Conservation (phyloP, 2,329 filamentous ascomycete species). For the Trichocomaceae sp. region DNA sequence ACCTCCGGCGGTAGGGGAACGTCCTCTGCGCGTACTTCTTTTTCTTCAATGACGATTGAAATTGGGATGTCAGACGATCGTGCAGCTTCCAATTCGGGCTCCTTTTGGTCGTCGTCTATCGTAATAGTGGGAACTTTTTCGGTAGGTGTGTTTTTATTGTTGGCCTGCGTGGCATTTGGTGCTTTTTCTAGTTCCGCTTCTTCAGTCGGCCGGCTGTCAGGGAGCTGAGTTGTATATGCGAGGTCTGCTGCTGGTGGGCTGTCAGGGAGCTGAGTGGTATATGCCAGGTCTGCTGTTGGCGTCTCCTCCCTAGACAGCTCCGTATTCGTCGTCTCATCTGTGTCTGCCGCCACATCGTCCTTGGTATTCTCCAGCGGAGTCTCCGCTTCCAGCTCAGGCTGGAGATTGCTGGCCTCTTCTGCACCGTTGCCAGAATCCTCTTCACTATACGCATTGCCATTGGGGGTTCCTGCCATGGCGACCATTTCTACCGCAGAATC, state of each 20-base stretch:
- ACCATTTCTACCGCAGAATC: constrained; percentile 21
- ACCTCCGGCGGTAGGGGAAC: constrained; percentile 6
- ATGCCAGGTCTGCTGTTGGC: constrained; percentile 1
- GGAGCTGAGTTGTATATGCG: background rate
- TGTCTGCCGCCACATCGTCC: background rate
- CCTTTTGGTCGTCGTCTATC: background rate
- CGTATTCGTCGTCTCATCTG: background rate
- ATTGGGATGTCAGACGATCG: background rate
- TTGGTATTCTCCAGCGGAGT: background rate
- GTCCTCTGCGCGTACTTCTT: background rate
- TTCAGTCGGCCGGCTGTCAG: background rate
- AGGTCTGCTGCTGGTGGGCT: background rate
- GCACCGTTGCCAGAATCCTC: background rate
- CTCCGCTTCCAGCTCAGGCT: background rate
- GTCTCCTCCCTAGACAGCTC: background rate
- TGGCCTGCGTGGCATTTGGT: background rate
- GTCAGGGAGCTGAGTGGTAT: background rate
- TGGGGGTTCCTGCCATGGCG: constrained; percentile 2
- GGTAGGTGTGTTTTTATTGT: background rate
- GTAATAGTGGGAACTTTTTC: background rate
- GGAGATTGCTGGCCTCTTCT: background rate
- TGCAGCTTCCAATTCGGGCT: background rate
- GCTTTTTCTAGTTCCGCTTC: background rate
- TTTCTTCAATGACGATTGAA: background rate
- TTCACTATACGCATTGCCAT: background rate